Evolutionary conservation across 116 monocot species (phyloP).

Genomic region (Trichopus zeylanicus): DNA sequence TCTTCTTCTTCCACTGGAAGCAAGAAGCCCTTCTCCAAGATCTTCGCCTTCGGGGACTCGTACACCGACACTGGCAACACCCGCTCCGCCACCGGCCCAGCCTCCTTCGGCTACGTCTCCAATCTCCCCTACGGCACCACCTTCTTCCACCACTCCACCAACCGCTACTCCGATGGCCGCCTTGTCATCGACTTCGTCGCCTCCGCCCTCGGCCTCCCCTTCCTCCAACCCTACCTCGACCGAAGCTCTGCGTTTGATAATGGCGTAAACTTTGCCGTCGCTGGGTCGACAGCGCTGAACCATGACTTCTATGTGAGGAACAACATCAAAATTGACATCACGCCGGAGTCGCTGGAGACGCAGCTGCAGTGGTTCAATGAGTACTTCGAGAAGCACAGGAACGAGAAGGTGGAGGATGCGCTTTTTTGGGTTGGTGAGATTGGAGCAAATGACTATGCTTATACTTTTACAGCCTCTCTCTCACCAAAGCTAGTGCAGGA

Average conservation of each 20-base stretch:
- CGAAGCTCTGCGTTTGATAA: conserved; percentile 22
- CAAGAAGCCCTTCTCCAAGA: conserved; percentile 6
- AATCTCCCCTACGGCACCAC: conserved; percentile 25
- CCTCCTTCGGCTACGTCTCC: conserved; percentile 4
- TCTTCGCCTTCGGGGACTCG: conserved; percentile 34
- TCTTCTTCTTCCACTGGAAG: too few species aligned
- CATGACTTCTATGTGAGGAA: conserved; percentile 56
- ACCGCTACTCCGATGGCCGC: conserved; percentile 37
- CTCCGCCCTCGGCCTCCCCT: conserved; percentile 46
- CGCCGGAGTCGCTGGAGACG: conserved; percentile 59
- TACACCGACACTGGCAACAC: conserved; percentile 8
- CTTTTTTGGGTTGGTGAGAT: conserved; percentile 94
- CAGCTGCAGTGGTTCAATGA: conserved; percentile 59
- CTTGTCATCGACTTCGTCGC: conserved; percentile 50
- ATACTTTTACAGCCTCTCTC: conserved; percentile 36
- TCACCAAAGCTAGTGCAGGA: conserved; percentile 18
- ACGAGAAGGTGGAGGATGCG: conserved; percentile 22
- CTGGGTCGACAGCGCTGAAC: conserved; percentile 69
- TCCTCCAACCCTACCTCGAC: conserved; percentile 56
- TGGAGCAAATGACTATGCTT: conserved; percentile 81
- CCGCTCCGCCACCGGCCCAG: conserved; percentile 26
- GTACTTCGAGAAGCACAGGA: conserved; percentile 23
- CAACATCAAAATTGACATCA: conserved; percentile 56
- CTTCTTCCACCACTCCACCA: conserved; percentile 31
- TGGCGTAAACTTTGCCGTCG: conserved; percentile 88